Evolutionary conservation across 257 asterid species (phyloP).

Genomic region (Dorcoceras hygrometricum): DNA sequence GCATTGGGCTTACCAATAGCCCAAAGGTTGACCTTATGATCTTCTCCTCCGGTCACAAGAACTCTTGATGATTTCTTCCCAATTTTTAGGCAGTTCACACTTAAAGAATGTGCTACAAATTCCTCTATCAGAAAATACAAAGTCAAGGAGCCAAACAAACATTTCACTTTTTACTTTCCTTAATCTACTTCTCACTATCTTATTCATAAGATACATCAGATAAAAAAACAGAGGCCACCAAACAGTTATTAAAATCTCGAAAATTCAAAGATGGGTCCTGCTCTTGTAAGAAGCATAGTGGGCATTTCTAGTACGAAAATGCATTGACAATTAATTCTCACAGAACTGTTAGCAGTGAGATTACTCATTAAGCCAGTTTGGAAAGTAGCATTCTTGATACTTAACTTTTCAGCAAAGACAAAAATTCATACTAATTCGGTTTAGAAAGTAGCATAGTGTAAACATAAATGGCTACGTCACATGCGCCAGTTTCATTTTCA

Average conservation of each 20-base stretch:
- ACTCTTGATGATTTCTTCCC: slow-evolving; percentile 94
- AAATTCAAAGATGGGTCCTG: slow-evolving; percentile 11
- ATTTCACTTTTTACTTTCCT: slow-evolving; percentile 5
- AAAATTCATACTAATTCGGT: not conserved
- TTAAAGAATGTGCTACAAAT: slow-evolving; percentile 94
- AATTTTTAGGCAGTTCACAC: slow-evolving; percentile 93
- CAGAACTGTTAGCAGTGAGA: slow-evolving; percentile 4
- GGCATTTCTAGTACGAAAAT: not conserved
- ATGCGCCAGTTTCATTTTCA: slow-evolving; percentile 14
- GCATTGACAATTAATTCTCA: slow-evolving; percentile 8
- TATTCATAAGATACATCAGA: slow-evolving; percentile 16
- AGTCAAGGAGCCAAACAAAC: slow-evolving; percentile 55
- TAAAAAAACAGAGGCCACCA: slow-evolving; percentile 13
- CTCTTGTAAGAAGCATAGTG: slow-evolving; percentile 1
- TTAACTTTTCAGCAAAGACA: not conserved
- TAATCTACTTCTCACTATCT: not conserved
- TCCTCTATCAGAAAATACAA: slow-evolving; percentile 57
- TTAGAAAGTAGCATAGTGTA: not conserved
- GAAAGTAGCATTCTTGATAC: slow-evolving; percentile 8
- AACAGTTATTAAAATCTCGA: slow-evolving; percentile 1
- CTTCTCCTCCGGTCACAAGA: slow-evolving; percentile 99
- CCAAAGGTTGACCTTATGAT: slow-evolving; percentile 98
- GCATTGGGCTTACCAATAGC: slow-evolving; percentile 99
- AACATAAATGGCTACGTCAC: slow-evolving; percentile 1
- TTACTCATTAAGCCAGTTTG: slow-evolving; percentile 8